A percentile compares a stretch with the other conserved stretches of the same genome.
These are phyloP conservation scores for Tritrichomonas foetus DNA, from an alignment of 208 protist genomes.

Conservation along the genomic window DNA sequence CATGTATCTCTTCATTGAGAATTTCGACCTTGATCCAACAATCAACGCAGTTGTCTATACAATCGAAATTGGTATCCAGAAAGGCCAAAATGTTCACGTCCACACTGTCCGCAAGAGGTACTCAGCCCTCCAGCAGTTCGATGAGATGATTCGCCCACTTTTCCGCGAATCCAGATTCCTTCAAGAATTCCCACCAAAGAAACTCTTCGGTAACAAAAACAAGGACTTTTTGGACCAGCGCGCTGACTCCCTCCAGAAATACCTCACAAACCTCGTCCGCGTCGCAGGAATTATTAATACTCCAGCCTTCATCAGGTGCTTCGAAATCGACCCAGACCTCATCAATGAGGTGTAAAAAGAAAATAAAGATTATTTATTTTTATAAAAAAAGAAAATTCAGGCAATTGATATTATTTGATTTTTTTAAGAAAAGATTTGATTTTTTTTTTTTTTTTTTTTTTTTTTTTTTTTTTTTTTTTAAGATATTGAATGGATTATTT, in stretches of 20 bases:
- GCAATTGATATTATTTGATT: too few relatives aligned
- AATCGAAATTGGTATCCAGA: not conserved
- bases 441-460: too few relatives aligned
- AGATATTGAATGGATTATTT: too few relatives aligned
- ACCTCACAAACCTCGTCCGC: not conserved
- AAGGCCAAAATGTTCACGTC: not conserved
- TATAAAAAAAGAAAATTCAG: too few relatives aligned
- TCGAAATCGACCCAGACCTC: not conserved
- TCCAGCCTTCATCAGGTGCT: not conserved
- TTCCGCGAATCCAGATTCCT: not conserved
- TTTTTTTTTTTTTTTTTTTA: too few relatives aligned
- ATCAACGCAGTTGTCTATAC: not conserved
- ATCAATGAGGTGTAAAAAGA: not conserved
- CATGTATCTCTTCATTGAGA: conserved; percentile 10
- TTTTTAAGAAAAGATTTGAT: too few relatives aligned
- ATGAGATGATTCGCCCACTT: not conserved
- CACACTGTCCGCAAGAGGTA: not conserved
- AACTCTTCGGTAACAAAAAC: not conserved
- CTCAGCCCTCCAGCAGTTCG: not conserved
- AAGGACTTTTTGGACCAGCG: not conserved
- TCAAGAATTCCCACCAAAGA: not conserved
- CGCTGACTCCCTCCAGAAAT: not conserved
- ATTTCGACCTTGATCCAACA: not conserved
- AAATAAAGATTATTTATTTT: too few relatives aligned
- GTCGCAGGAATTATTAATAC: not conserved